phyloP scores from a whole-genome alignment of 192 early-diverging fungal species.

The Coemansia sp. region DNA sequence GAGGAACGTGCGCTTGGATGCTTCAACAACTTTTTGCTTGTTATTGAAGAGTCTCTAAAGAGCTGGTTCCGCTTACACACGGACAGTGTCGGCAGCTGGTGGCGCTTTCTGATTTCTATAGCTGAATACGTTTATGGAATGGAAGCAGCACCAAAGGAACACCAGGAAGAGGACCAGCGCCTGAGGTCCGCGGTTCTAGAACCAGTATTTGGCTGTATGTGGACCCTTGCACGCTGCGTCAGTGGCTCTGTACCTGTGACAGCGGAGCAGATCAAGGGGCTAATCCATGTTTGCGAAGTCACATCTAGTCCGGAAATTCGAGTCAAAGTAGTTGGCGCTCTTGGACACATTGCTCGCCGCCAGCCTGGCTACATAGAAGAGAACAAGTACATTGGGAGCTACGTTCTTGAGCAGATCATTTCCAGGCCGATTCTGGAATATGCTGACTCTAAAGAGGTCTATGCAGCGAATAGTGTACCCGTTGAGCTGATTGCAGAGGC shows the following conservation, averaged over 20 bases:
- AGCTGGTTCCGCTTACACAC: slow-evolving; percentile 61
- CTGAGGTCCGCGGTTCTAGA: slow-evolving; percentile 63
- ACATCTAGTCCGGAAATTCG: slow-evolving; percentile 36
- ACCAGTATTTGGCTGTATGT: slow-evolving; percentile 70
- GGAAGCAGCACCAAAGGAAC: slow-evolving; percentile 53
- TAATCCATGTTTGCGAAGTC: slow-evolving; percentile 42
- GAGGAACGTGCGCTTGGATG: slow-evolving; percentile 71
- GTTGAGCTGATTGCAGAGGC: slow-evolving; percentile 65
- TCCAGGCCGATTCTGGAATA: slow-evolving; percentile 17
- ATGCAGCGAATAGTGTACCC: neutral
- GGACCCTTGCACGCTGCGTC: slow-evolving; percentile 72
- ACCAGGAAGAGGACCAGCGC: slow-evolving; percentile 55
- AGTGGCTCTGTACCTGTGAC: slow-evolving; percentile 58
- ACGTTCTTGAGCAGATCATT: slow-evolving; percentile 57
- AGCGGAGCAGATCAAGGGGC: slow-evolving; percentile 50
- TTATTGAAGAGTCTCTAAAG: slow-evolving; percentile 66
- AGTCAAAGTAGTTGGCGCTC: slow-evolving; percentile 70
- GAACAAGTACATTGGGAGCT: slow-evolving; percentile 63
- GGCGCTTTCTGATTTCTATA: slow-evolving; percentile 63
- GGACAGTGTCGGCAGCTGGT: slow-evolving; percentile 42
- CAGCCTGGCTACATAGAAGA: slow-evolving; percentile 59
- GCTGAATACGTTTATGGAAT: slow-evolving; percentile 57
- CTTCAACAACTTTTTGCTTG: slow-evolving; percentile 74
- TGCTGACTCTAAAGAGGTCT: neutral
- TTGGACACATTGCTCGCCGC: slow-evolving; percentile 72